These are phyloP conservation scores for Trichosphaerium sp. DNA, from an alignment of 78 protist genomes.

Conservation along the genomic window DNA sequence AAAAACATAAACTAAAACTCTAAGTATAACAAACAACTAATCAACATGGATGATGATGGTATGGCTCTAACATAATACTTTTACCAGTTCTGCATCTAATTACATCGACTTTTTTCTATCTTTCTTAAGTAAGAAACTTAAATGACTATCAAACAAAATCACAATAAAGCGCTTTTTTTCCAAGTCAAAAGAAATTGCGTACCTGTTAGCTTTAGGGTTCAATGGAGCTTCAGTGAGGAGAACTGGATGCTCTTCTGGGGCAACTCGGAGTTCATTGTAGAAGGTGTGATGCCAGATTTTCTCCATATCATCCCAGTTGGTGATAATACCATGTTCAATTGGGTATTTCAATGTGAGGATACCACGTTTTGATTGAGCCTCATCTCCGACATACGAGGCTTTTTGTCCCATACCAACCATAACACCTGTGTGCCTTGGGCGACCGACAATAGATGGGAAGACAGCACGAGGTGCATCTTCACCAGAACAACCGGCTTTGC, in stretches of 20 bases:
- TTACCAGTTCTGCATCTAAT: too few species aligned
- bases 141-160: too few species aligned
- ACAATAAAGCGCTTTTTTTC: too few species aligned
- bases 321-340: slow-evolving; percentile 52
- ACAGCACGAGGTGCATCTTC: slow-evolving; percentile 22
- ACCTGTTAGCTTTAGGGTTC: slow-evolving; percentile 11
- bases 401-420: slow-evolving; percentile 21
- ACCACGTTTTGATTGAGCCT: slow-evolving; percentile 57
- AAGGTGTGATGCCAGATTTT: slow-evolving; percentile 56
- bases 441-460: slow-evolving; percentile 12
- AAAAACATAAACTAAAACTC: too few species aligned
- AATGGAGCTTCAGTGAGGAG: slow-evolving; percentile 22
- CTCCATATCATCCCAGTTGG: slow-evolving; percentile 62
- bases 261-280: slow-evolving; percentile 46
- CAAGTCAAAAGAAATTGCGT: too few species aligned
- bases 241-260: slow-evolving; percentile 66
- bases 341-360: slow-evolving; percentile 52
- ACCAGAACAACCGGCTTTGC: slow-evolving; percentile 33
- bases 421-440: slow-evolving; percentile 10
- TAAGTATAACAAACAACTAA: slow-evolving; percentile 3
- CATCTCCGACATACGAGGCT: slow-evolving; percentile 56
- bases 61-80: not conserved
- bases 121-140: too few species aligned
- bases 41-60: not conserved
- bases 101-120: too few species aligned